Conservation (phyloP, 2,329 filamentous ascomycete species). For the Sporothrix globosa region DNA sequence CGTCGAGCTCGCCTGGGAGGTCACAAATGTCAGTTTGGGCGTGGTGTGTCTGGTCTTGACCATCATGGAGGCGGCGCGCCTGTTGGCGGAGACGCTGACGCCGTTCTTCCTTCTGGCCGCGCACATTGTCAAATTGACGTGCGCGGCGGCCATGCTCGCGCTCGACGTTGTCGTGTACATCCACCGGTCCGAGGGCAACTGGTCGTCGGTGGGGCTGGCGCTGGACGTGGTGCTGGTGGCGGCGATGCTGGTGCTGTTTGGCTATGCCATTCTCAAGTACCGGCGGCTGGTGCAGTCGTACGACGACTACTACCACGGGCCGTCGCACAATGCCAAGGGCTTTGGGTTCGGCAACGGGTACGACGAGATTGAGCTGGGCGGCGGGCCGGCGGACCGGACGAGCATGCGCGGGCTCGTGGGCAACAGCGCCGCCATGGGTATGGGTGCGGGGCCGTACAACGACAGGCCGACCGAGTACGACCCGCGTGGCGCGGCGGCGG, state of each 20-base stretch:
- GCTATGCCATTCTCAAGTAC: slow-evolving; percentile 54
- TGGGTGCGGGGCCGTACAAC: slow-evolving; percentile 33
- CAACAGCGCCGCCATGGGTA: slow-evolving; percentile 30
- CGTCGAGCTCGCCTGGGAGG: slow-evolving; percentile 59
- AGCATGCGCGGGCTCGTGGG: neutral
- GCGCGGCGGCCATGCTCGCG: slow-evolving; percentile 52
- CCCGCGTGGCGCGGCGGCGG: neutral
- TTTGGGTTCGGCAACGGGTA: slow-evolving; percentile 49
- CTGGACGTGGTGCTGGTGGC: slow-evolving; percentile 55
- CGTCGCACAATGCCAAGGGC: slow-evolving; percentile 54
- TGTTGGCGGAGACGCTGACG: slow-evolving; percentile 54
- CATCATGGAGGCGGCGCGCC: slow-evolving; percentile 49
- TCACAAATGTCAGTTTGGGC: slow-evolving; percentile 55
- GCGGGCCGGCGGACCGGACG: slow-evolving; percentile 31
- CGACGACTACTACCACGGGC: slow-evolving; percentile 54
- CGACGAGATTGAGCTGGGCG: slow-evolving; percentile 40
- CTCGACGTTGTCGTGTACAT: slow-evolving; percentile 58
- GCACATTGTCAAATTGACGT: slow-evolving; percentile 55
- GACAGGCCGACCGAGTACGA: slow-evolving; percentile 34
- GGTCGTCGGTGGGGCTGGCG: slow-evolving; percentile 54
- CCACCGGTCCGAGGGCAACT: slow-evolving; percentile 50
- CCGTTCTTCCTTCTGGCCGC: slow-evolving; percentile 59
- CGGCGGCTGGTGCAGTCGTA: slow-evolving; percentile 48
- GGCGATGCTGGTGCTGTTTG: slow-evolving; percentile 49
- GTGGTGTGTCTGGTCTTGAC: slow-evolving; percentile 52